Evolutionary conservation across 2,329 filamentous ascomycete genomes (phyloP).

Genomic region (Dothiorella sarmentorum): DNA sequence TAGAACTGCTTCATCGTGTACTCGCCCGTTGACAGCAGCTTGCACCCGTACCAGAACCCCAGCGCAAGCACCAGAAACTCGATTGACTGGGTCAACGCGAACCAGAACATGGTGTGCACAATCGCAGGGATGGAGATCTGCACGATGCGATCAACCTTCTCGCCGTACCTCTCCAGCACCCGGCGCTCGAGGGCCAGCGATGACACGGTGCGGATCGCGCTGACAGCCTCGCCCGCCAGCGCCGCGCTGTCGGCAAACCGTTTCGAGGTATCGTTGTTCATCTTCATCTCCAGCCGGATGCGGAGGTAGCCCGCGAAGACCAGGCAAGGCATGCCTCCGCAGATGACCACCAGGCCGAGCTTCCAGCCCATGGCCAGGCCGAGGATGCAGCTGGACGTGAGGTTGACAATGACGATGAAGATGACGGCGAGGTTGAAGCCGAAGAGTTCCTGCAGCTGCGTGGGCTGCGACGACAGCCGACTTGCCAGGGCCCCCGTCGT

Average conservation of each 20-base stretch:
- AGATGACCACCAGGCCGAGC: conserved; percentile 56
- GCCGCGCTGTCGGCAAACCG: conserved; percentile 78
- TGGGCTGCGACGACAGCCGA: conserved; percentile 83
- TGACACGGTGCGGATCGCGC: conserved; percentile 85
- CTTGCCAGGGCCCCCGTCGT: conserved; percentile 78
- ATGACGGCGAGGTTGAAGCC: conserved; percentile 82
- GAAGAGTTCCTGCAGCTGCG: conserved; percentile 80
- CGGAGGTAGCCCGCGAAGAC: conserved; percentile 78
- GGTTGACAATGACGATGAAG: conserved; percentile 70
- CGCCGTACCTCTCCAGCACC: conserved; percentile 68
- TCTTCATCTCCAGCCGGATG: conserved; percentile 76
- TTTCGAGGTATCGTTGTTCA: conserved; percentile 54
- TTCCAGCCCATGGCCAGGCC: conserved; percentile 76
- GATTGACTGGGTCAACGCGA: conserved; percentile 75
- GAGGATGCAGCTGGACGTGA: conserved; percentile 66
- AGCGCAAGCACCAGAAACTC: conserved; percentile 74
- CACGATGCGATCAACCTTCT: conserved; percentile 50
- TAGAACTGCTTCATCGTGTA: conserved; percentile 85
- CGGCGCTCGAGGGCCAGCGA: conserved; percentile 79
- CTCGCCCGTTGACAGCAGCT: conserved; percentile 65
- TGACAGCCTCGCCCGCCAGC: conserved; percentile 85
- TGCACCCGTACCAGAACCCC: conserved; percentile 90
- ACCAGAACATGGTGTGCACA: conserved; percentile 69
- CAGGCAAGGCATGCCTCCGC: conserved; percentile 32
- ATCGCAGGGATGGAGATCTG: conserved; percentile 36